Conservation (phyloP, 2,329 filamentous ascomycete species). For the Phialophora verrucosa region DNA sequence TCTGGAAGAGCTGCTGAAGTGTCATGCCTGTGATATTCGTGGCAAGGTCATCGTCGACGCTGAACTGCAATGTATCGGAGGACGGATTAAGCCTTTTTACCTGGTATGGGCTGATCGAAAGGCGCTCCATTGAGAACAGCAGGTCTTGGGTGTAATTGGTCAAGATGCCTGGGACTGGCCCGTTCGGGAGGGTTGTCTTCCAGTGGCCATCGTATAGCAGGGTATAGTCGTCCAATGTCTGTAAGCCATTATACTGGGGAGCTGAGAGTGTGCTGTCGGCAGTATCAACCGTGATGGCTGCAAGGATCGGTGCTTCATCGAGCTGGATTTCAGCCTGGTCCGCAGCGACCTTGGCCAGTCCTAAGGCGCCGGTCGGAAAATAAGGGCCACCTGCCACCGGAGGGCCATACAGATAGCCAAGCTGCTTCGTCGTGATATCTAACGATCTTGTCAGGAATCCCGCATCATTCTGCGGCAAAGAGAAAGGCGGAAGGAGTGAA, state of each 20-base stretch:
- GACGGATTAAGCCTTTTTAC: constrained; percentile 23
- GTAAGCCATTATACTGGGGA: constrained; percentile 21
- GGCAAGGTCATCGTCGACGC: constrained; percentile 15
- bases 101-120: constrained; percentile 23
- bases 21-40: constrained; percentile 23
- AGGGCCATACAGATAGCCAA: constrained; percentile 22
- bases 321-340: constrained; percentile 26
- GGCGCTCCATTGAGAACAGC: constrained; percentile 25
- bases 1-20: constrained; percentile 16
- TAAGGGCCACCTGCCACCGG: constrained; percentile 21
- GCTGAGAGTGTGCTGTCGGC: constrained; percentile 13
- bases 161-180: constrained; percentile 18
- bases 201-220: constrained; percentile 23
- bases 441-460: constrained; percentile 7
- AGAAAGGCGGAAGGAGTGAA: constrained; percentile 15
- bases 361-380: constrained; percentile 20
- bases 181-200: constrained; percentile 18
- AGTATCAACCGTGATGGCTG: constrained; percentile 9
- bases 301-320: constrained; percentile 21
- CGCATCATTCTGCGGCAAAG: constrained; percentile 17
- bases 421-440: constrained; percentile 19
- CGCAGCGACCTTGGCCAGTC: constrained; percentile 15
- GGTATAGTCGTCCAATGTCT: constrained; percentile 25
- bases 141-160: constrained; percentile 27
- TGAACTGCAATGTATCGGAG: constrained; percentile 23